Conservation (phyloP, 2,329 filamentous ascomycete species). For the Fusarium sp. region DNA sequence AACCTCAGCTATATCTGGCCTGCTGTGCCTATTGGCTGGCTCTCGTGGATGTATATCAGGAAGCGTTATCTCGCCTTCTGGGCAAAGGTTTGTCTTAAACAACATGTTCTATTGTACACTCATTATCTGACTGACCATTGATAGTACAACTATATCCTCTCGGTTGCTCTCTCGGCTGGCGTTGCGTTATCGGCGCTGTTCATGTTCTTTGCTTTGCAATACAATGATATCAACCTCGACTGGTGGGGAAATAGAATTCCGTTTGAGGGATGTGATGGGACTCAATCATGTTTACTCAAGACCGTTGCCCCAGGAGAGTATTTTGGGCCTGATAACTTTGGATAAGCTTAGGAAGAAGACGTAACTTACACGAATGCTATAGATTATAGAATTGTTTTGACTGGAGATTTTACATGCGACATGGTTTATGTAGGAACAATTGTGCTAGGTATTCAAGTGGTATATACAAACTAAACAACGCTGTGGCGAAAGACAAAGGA, state of each 20-base stretch:
- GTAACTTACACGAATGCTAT: neutral
- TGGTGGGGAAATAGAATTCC: slow-evolving; percentile 62
- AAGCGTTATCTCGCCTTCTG: slow-evolving; percentile 62
- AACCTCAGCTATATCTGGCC: slow-evolving; percentile 63
- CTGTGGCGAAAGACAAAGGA: neutral
- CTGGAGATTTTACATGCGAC: too few relatives aligned
- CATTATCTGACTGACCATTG: slow-evolving; percentile 45
- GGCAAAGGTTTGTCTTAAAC: slow-evolving; percentile 56
- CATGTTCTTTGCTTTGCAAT: slow-evolving; percentile 64
- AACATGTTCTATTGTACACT: slow-evolving; percentile 1
- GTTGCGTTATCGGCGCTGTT: slow-evolving; percentile 62
- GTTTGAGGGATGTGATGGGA: slow-evolving; percentile 49
- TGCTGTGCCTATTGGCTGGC: slow-evolving; percentile 61
- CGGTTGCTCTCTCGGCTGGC: slow-evolving; percentile 60
- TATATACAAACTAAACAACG: slow-evolving; percentile 20
- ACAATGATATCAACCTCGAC: slow-evolving; percentile 52
- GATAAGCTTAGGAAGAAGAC: neutral
- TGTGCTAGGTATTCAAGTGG: slow-evolving; percentile 6
- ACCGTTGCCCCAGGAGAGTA: slow-evolving; percentile 49
- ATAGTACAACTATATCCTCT: slow-evolving; percentile 63
- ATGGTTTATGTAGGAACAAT: neutral
- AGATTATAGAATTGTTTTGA: neutral
- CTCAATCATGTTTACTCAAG: slow-evolving; percentile 39
- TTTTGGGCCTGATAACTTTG: slow-evolving; percentile 47
- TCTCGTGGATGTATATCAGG: slow-evolving; percentile 64